Conservation (phyloP, 352 stramenopile genomes). For the Phytophthora melonis region DNA sequence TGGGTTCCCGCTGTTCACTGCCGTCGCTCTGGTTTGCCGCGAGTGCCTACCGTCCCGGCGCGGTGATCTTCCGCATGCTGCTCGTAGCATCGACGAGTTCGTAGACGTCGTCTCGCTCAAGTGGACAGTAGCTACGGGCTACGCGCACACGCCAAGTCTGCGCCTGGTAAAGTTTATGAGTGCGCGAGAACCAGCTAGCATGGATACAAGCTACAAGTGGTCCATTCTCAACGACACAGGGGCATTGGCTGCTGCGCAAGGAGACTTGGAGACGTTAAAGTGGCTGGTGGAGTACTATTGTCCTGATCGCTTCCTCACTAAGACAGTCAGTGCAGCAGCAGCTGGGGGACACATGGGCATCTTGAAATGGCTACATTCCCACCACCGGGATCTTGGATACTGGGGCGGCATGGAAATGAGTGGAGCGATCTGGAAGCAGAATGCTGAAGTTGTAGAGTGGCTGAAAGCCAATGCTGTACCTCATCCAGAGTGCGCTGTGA, state of each 20-base stretch:
- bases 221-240: constrained; percentile 17
- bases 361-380: constrained; percentile 22
- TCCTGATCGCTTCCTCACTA: constrained; percentile 25
- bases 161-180: constrained; percentile 27
- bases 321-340: constrained; percentile 17
- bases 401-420: constrained; percentile 21
- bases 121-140: constrained; percentile 21
- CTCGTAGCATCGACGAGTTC: constrained; percentile 19
- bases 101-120: constrained; percentile 15
- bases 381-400: constrained; percentile 15
- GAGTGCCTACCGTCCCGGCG: constrained; percentile 12
- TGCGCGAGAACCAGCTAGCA: constrained; percentile 4
- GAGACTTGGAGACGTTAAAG: constrained; percentile 22
- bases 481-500: constrained; percentile 16
- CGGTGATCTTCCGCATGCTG: constrained; percentile 18
- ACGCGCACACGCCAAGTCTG: constrained; percentile 6
- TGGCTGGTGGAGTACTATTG: constrained; percentile 26
- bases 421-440: constrained; percentile 13
- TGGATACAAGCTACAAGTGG: constrained; percentile 17
- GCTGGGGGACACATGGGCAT: constrained; percentile 23
- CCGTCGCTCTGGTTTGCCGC: constrained; percentile 6
- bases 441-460: constrained; percentile 16
- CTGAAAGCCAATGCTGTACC: constrained; percentile 12
- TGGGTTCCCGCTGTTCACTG: constrained; percentile 3
- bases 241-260: constrained; percentile 11